Conservation (phyloP, 108 stramenopile species). For the Skeletonema marinoi region DNA sequence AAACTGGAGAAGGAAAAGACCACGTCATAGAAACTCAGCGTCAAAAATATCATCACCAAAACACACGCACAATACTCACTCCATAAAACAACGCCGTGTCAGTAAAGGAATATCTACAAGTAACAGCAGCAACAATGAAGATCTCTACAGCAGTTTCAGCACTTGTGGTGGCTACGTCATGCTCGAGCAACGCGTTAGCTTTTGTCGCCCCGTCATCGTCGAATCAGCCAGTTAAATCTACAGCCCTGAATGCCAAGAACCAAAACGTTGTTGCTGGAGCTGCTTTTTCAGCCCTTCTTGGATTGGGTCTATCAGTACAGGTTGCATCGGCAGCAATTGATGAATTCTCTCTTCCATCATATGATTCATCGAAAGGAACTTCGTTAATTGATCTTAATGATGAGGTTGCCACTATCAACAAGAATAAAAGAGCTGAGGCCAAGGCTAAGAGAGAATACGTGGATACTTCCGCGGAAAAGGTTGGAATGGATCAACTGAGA, state of each 20-base stretch:
- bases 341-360: constrained; percentile 45
- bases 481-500: constrained; percentile 35
- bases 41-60: no score
- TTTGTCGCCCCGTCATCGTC: constrained; percentile 3
- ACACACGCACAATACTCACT: no score
- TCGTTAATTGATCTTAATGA: constrained; percentile 31
- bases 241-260: constrained; percentile 1
- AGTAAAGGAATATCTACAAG: no score
- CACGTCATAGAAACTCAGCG: no score
- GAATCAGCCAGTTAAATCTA: background rate
- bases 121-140: constrained; percentile 2
- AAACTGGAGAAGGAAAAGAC: no score
- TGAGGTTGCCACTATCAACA: constrained; percentile 43
- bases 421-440: constrained; percentile 28
- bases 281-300: constrained; percentile 11
- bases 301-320: constrained; percentile 25
- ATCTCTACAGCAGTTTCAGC: constrained; percentile 5
- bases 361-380: constrained; percentile 43
- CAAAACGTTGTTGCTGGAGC: background rate
- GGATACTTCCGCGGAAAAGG: constrained; percentile 30
- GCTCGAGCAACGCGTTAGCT: background rate
- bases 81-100: no score
- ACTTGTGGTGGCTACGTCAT: background rate
- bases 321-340: constrained; percentile 25
- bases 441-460: constrained; percentile 35